Base-by-base conservation (phyloP, 306 rosid genomes). In the Malus fusca region DNA sequence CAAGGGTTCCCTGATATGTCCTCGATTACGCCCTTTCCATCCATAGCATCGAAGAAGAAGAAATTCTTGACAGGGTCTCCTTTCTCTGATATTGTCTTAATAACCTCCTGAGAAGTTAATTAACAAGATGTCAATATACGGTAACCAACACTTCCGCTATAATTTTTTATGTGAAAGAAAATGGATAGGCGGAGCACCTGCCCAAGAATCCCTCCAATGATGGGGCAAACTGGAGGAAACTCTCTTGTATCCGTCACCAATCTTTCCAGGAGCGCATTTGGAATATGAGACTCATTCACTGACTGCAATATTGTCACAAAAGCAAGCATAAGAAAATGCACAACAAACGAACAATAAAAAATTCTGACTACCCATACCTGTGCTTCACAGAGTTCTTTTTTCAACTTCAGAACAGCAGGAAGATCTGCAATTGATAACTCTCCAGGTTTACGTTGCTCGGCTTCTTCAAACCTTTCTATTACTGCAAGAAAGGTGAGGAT, bases 141-240 rank as follows among this genome's bases (percentile, higher is more conserved):
- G 66, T 58, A 25, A 25, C 43, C 13, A 37, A 61, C 26, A 43
- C 37, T 35, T 52, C 28, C 55, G 12, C 31, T 4, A 25, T 40
- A 26, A 62, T 3, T 62, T 60, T 60, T 23, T 73, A 52, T 22
- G 12, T 13, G 30, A 46, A 18, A n/a, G 19, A 25, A 44, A 53
- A 58, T 58, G 62, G 72, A 37, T 68, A 22, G 28, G 55, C 25
- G 40, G 51, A 35, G 48, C 82, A 95, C 99, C 99, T 96, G 98
- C 74, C 97, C 98, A 64, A 96, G 97, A 79, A 96, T 89, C 21
- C 99, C 97, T 69, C 99, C 97, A 44, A 96, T 75, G 51, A 96
- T 78, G 68, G 98, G 97, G 82, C 98, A 90, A 81, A 96, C 97
- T 1, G 99, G 98, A n/a, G 99, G 99, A 75, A 92, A 96, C 81